phyloP scores from a whole-genome alignment of 2,329 filamentous ascomycete genomes.

The Verticillium nonalfalfae region DNA sequence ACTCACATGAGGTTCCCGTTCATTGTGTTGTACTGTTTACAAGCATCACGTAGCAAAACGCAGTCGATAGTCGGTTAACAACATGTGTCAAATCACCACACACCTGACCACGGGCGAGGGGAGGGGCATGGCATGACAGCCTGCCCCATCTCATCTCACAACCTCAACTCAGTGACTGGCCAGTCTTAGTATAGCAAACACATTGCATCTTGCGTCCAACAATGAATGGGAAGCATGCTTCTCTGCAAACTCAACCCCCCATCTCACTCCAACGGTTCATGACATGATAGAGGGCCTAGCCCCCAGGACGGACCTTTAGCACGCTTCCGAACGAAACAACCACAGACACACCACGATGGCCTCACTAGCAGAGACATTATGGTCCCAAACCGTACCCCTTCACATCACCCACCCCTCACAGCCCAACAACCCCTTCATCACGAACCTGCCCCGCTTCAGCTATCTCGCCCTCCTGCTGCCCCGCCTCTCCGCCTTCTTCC shows the following conservation, averaged over 20 bases:
- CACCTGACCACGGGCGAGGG: no score
- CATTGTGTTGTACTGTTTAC: not conserved
- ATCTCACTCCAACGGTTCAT: no score
- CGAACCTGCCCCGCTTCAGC: constrained; percentile 50
- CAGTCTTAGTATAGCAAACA: no score
- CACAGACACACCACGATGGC: not conserved
- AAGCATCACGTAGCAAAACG: not conserved
- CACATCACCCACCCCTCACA: constrained; percentile 44
- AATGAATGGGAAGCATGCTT: no score
- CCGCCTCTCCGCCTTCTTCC: constrained; percentile 46
- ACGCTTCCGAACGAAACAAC: not conserved
- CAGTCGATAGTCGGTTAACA: no score
- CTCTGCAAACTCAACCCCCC: no score
- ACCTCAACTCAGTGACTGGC: no score
- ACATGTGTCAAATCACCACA: no score
- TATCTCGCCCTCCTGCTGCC: constrained; percentile 53
- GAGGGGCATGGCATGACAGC: no score
- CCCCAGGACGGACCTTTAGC: not conserved
- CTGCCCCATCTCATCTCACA: no score
- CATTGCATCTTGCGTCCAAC: no score
- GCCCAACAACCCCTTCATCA: constrained; percentile 43
- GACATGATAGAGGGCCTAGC: not conserved
- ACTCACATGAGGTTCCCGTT: not conserved
- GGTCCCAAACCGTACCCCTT: constrained; percentile 47
- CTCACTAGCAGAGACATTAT: constrained; percentile 36